A percentile compares a stretch with the other conserved stretches of the same genome.
phyloP scores from a whole-genome alignment of 768 basidiomycete genomes.

The Hygrocybe punicea region DNA sequence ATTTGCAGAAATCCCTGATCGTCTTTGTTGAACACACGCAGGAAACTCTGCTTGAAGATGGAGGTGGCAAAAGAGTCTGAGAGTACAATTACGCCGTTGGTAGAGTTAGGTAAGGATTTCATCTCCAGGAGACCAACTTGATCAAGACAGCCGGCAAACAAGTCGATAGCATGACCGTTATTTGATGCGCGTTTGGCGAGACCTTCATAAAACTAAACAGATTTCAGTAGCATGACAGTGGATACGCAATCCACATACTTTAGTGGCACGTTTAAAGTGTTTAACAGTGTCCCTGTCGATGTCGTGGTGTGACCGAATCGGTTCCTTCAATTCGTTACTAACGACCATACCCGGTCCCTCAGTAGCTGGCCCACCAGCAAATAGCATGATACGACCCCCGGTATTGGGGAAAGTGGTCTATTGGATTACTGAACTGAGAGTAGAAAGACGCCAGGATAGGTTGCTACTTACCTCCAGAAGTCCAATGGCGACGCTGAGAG shows the following conservation, averaged over 20 bases:
- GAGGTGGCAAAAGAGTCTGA: conserved; percentile 97
- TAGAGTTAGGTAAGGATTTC: conserved; percentile 92
- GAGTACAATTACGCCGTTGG: conserved; percentile 93
- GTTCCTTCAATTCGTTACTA: conserved; percentile 90
- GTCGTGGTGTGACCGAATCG: conserved; percentile 97
- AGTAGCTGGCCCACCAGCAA: conserved; percentile 91
- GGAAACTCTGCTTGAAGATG: conserved; percentile 98
- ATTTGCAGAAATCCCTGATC: conserved; percentile 88
- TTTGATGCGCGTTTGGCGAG: conserved; percentile 89
- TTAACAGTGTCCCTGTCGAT: conserved; percentile 96
- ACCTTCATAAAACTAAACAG: conserved; percentile 86
- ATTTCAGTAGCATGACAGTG: conserved; percentile 6
- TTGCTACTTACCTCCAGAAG: conserved; percentile 65
- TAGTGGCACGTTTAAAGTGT: conserved; percentile 94
- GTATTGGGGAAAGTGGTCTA: conserved; percentile 90
- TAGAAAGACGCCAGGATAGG: neutral
- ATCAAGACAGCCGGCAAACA: conserved; percentile 96
- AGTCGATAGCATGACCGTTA: conserved; percentile 92
- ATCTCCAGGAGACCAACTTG: conserved; percentile 98
- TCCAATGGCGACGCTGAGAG: conserved; percentile 89
- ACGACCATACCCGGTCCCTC: conserved; percentile 98
- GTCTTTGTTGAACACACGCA: conserved; percentile 89
- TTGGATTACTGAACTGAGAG: conserved; percentile 14
- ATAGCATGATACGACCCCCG: conserved; percentile 93
- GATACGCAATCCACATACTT: conserved; percentile 50